Base-by-base conservation (phyloP, 768 basidiomycete genomes). In the Butyriboletus loyo region DNA sequence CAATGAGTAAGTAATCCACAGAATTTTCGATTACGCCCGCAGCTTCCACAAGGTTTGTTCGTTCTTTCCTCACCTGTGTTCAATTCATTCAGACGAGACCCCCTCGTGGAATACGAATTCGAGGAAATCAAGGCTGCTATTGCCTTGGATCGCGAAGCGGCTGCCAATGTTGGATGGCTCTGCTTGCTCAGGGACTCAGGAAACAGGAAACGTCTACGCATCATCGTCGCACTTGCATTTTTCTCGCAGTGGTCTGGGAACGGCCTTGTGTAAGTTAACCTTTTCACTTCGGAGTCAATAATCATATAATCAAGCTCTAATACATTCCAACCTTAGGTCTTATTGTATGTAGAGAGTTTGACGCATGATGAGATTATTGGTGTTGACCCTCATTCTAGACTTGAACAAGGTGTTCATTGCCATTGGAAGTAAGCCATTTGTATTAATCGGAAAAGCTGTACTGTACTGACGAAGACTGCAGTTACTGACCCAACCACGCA, bases 331-430 rank as follows among this genome's bases (percentile, higher is more conserved):
- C 38, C 15, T 32, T 35, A 63, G 55, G 30, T 55, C 63, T 19
- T 73, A 65, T 43, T 73, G 69, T 72, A 49, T 15, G 66, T 47
- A 22, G 19, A 22, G 19, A 2, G n/a, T 17, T 15, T 17, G 10
- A 42, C 52, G 15, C 25, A 27, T 14, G 28, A 21, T 15, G 13
- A 35, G 22, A 35, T 37, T 22, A 4, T n/a, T 27, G 10, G 36
- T 39, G 2, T 13, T 38, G 32, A 45, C 37, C 19, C 39, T 32
- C 14, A 17, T 13, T 35, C 22, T 55, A 72, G 66, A 82, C 64
- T 73, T 82, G 56, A 79, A 76, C 73, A 79, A 78, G 66, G 77
- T 83, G 27, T 75, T 82, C 58, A 66, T 69, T 39, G 69, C 73
- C 13, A 78, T 83, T 41, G 79, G 80, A n/a, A 19, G 42, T 43